phyloP scores from a whole-genome alignment of 2,329 filamentous ascomycete species.

The Fusarium luffae region DNA sequence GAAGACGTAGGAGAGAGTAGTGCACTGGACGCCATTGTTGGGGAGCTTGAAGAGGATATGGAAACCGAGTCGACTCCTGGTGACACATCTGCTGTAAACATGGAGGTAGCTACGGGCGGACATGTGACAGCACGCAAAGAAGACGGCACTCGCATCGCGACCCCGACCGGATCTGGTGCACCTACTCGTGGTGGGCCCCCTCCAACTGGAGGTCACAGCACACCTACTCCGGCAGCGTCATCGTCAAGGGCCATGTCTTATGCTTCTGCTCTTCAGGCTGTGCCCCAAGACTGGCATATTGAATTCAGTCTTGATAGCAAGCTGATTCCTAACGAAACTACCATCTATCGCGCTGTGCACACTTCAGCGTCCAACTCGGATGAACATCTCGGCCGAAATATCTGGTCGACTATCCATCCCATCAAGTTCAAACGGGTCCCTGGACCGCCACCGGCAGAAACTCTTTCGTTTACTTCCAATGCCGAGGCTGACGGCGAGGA shows the following conservation, averaged over 20 bases:
- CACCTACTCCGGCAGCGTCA: conserved; percentile 63
- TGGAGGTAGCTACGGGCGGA: conserved; percentile 87
- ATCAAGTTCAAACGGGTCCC: conserved; percentile 90
- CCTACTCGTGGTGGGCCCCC: conserved; percentile 56
- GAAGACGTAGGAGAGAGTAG: conserved; percentile 73
- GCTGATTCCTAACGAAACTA: conserved; percentile 88
- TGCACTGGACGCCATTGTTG: conserved; percentile 87
- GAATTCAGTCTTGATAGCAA: conserved; percentile 91
- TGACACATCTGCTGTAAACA: conserved; percentile 85
- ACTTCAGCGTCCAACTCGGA: conserved; percentile 63
- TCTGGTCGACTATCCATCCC: conserved; percentile 91
- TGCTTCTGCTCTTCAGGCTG: conserved; percentile 81
- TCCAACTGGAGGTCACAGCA: conserved; percentile 54
- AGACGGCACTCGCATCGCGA: conserved; percentile 87
- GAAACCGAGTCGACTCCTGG: conserved; percentile 72
- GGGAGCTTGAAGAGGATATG: conserved; percentile 87
- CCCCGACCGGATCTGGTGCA: conserved; percentile 72
- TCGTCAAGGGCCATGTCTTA: conserved; percentile 81
- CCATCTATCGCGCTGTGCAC: conserved; percentile 94
- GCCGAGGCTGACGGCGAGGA: conserved; percentile 64
- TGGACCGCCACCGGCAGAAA: conserved; percentile 82
- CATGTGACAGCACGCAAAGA: conserved; percentile 93
- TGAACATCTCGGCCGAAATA: conserved; percentile 77
- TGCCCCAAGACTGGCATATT: conserved; percentile 95
- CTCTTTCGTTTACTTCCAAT: conserved; percentile 66